Evolutionary conservation across 257 asterid genomes (phyloP).

Genomic region (Nicotiana tabacum): DNA sequence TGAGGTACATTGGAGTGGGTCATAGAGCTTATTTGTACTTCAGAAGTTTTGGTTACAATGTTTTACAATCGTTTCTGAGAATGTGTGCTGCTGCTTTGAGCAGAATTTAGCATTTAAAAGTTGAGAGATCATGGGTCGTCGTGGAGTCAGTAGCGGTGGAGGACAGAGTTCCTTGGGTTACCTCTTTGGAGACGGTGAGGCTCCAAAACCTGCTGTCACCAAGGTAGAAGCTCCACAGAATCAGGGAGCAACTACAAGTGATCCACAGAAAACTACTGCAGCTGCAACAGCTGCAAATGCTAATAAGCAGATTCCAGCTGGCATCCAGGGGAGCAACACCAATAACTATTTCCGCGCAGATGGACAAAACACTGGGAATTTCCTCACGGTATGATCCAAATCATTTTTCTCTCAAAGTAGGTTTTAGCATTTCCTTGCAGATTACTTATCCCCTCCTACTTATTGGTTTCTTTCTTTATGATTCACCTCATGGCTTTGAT

Average conservation of each 20-base stretch:
- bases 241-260: conserved; percentile 29
- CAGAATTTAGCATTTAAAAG: conserved; percentile 15
- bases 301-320: conserved; percentile 59
- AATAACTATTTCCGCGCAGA: conserved; percentile 71
- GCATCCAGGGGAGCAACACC: conserved; percentile 45
- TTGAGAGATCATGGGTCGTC: conserved; percentile 58
- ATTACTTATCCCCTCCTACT: background rate
- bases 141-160: conserved; percentile 87
- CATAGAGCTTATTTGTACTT: background rate
- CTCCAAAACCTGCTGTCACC: conserved; percentile 45
- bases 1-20: background rate
- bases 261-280: conserved; percentile 42
- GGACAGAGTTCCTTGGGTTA: conserved; percentile 90
- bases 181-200: conserved; percentile 74
- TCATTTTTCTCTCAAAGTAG: background rate
- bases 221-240: conserved; percentile 37
- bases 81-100: conserved; percentile 7
- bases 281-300: conserved; percentile 39
- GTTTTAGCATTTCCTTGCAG: background rate
- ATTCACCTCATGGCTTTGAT: background rate
- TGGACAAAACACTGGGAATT: conserved; percentile 81
- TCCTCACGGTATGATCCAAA: conserved; percentile 55
- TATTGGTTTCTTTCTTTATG: background rate
- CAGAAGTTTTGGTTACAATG: background rate
- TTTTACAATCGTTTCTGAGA: background rate